phyloP scores from a whole-genome alignment of 1,284 basidiomycete species.

The Ceratobasidium sp. region DNA sequence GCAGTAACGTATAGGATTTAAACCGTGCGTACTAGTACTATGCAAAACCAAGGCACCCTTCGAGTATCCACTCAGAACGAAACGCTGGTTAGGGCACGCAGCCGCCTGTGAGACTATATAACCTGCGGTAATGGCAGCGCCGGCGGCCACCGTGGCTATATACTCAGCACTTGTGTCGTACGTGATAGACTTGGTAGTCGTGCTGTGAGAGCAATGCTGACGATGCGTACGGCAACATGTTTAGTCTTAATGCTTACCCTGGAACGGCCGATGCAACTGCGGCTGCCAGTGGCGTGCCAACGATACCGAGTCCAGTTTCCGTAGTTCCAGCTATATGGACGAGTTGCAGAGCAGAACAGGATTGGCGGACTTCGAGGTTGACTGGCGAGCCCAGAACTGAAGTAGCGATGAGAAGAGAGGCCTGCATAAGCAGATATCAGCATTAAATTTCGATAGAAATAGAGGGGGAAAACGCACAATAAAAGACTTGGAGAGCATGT shows the following conservation, averaged over 20 bases:
- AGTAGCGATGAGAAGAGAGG: background rate
- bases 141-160: conserved; percentile 1
- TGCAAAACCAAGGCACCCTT: conserved; percentile 33
- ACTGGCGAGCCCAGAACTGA: conserved; percentile 6
- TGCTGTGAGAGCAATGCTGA: too few species aligned
- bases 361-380: conserved; percentile 24
- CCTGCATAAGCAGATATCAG: background rate
- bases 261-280: conserved; percentile 23
- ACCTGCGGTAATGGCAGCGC: background rate
- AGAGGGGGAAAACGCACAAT: background rate
- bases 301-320: too few species aligned
- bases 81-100: conserved; percentile 31
- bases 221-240: too few species aligned
- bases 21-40: background rate
- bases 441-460: background rate
- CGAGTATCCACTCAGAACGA: conserved; percentile 37
- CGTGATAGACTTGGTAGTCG: conserved; percentile 7
- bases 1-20: background rate
- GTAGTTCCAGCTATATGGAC: conserved; percentile 24
- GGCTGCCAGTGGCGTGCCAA: too few species aligned
- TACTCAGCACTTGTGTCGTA: conserved; percentile 26
- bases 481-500: background rate
- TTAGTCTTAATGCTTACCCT: conserved; percentile 26
- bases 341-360: conserved; percentile 15
- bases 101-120: conserved; percentile 10